Evolutionary conservation across 2,329 filamentous ascomycete species (phyloP).

Genomic region (Calonectria naviculata): DNA sequence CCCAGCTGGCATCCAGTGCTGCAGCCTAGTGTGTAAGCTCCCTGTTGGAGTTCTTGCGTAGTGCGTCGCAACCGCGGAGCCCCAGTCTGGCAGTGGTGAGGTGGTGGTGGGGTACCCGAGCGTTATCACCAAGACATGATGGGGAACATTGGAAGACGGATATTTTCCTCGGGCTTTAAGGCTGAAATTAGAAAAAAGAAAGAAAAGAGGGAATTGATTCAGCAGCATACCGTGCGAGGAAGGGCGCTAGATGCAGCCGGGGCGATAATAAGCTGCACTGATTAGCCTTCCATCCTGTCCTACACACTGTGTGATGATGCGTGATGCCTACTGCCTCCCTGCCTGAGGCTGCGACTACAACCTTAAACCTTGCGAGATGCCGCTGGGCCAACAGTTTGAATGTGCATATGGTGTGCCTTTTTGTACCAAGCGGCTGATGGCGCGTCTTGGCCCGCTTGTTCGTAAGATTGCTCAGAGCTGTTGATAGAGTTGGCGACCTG

Average conservation of each 20-base stretch:
- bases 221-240: constrained; percentile 22
- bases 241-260: neutral
- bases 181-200: neutral
- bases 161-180: neutral
- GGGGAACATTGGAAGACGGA: constrained; percentile 14
- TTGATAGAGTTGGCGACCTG: neutral
- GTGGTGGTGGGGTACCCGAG: constrained; percentile 24
- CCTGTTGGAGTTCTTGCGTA: constrained; percentile 11
- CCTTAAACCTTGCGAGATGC: neutral
- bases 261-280: neutral
- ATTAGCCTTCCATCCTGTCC: neutral
- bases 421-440: neutral
- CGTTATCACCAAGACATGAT: constrained; percentile 25
- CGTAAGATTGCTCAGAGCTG: neutral
- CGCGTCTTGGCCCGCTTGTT: neutral
- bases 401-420: neutral
- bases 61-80: constrained; percentile 8
- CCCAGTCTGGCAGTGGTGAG: constrained; percentile 27
- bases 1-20: constrained; percentile 5
- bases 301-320: constrained; percentile 13
- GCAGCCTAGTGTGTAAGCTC: constrained; percentile 20
- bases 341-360: constrained; percentile 12
- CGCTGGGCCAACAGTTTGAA: neutral
- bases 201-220: constrained; percentile 1
- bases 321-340: neutral